Percentiles rank a stretch among this genome's conserved stretches.
Conservation (phyloP, 2,329 filamentous ascomycete species). For the Talaromyces islandicus region DNA sequence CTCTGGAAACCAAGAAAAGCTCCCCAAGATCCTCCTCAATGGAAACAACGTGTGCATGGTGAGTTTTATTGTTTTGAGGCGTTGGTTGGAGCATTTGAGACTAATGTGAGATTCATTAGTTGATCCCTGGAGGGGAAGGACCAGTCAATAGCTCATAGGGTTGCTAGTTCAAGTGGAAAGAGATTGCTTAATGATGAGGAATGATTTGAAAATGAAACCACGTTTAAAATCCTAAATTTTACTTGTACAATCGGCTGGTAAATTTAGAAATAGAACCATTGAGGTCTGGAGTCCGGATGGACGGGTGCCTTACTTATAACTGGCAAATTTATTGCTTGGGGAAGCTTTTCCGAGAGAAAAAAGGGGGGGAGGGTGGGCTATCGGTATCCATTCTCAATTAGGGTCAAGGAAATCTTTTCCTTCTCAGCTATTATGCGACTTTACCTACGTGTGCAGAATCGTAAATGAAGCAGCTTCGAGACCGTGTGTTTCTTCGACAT, state of each 20-base stretch:
- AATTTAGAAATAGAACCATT: background rate
- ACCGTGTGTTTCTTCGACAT: background rate
- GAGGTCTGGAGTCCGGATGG: background rate
- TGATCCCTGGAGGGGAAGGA: constrained; percentile 73
- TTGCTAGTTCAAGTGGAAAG: background rate
- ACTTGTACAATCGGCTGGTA: background rate
- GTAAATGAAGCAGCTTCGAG: too few species aligned
- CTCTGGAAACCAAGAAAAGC: constrained; percentile 76
- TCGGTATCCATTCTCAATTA: too few species aligned
- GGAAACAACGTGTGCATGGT: constrained; percentile 99
- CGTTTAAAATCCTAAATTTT: background rate
- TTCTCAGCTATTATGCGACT: too few species aligned
- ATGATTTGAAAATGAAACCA: background rate
- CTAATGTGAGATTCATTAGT: constrained; percentile 39
- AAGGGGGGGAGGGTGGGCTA: too few species aligned
- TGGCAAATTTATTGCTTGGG: too few species aligned
- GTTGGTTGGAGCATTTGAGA: background rate
- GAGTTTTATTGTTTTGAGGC: constrained; percentile 22
- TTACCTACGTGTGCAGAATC: too few species aligned
- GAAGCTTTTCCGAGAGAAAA: too few species aligned
- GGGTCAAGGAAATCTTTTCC: too few species aligned
- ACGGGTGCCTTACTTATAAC: background rate
- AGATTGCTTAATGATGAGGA: background rate
- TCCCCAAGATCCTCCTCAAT: constrained; percentile 91
- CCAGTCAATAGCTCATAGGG: constrained; percentile 36